These are phyloP conservation scores for rapeseed (Brassica napus) DNA, from an alignment of 345 rosid species.

Conservation along the genomic window Da-Ae NC_063446.1:8907001-8907500, in stretches of 20 bases:
- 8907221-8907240: slow-evolving; percentile 64
- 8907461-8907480: slow-evolving; percentile 9
- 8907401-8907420: slow-evolving; percentile 88
- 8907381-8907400: slow-evolving; percentile 94
- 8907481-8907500: slow-evolving; percentile 15
- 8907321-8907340: neutral
- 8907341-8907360: neutral
- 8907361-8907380: slow-evolving; percentile 85
- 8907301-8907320: slow-evolving; percentile 19
- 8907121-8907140: neutral
- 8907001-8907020: too few relatives aligned
- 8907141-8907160: slow-evolving; percentile 30
- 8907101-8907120: too few relatives aligned
- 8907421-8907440: slow-evolving; percentile 96
- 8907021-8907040: too few relatives aligned
- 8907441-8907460: slow-evolving; percentile 45
- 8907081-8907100: too few relatives aligned
- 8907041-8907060: too few relatives aligned
- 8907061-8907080: too few relatives aligned
- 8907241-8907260: slow-evolving; percentile 80
- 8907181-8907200: slow-evolving; percentile 95
- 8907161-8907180: slow-evolving; percentile 96
- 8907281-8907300: slow-evolving; percentile 93
- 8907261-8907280: slow-evolving; percentile 74
- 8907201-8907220: slow-evolving; percentile 77